These are phyloP conservation scores for Nakazawaea ishiwadae DNA, from an alignment of 805 yeast species.

Conservation along the genomic window DNA sequence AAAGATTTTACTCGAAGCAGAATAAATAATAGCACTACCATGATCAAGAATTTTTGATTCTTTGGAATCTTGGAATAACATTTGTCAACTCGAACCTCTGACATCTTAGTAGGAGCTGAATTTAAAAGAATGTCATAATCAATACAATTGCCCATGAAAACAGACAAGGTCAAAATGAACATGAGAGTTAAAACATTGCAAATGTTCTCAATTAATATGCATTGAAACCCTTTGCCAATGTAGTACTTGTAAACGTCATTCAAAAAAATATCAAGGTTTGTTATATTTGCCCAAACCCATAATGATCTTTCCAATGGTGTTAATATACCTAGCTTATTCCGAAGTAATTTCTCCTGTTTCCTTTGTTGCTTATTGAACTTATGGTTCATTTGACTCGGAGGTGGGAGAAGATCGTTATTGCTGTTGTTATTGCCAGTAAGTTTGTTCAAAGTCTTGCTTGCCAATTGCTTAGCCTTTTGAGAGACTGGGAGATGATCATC, in stretches of 20 bases:
- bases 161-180: conserved; percentile 75
- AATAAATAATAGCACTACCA: conserved; percentile 55
- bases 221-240: conserved; percentile 76
- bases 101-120: conserved; percentile 37
- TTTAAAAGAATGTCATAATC: conserved; percentile 40
- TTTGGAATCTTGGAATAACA: conserved; percentile 45
- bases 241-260: conserved; percentile 82
- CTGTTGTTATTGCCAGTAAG: conserved; percentile 9
- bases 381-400: conserved; percentile 14
- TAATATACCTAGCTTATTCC: conserved; percentile 34
- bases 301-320: conserved; percentile 73
- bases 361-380: conserved; percentile 4
- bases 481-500: conserved; percentile 9
- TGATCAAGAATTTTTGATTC: conserved; percentile 52
- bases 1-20: conserved; percentile 48
- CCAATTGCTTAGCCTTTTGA: conserved; percentile 23
- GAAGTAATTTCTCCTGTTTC: conserved; percentile 20
- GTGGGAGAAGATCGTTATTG: conserved; percentile 15
- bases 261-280: conserved; percentile 82
- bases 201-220: conserved; percentile 63
- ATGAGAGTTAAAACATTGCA: conserved; percentile 70
- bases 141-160: conserved; percentile 78
- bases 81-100: conserved; percentile 38
- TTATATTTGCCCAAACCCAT: conserved; percentile 96
- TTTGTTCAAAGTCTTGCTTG: conserved; percentile 21